Evolutionary conservation across 2,329 filamentous ascomycete genomes (phyloP).

Genomic region (Xylaria sp.): DNA sequence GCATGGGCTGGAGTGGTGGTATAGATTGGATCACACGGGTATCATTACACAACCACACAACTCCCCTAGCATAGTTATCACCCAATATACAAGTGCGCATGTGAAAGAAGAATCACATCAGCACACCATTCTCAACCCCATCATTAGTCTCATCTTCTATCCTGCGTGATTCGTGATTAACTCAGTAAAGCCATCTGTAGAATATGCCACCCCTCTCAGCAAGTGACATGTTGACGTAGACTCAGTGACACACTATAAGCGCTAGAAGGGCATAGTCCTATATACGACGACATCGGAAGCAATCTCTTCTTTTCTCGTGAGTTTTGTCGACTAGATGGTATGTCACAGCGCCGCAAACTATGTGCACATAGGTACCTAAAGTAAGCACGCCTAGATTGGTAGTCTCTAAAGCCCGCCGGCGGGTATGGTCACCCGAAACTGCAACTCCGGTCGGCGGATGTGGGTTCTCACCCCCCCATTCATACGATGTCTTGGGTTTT

Average conservation of each 20-base stretch:
- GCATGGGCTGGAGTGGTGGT: background rate
- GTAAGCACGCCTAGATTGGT: background rate
- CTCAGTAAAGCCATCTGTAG: background rate
- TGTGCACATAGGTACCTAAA: background rate
- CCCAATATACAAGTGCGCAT: background rate
- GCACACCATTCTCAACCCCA: background rate
- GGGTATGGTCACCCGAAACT: slow-evolving; percentile 13
- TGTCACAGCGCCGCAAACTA: background rate
- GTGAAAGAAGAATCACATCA: background rate
- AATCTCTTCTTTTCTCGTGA: background rate
- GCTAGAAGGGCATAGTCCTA: no score
- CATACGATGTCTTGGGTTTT: background rate
- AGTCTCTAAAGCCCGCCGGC: background rate
- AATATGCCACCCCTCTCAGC: background rate
- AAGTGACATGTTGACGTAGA: background rate
- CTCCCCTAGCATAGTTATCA: background rate
- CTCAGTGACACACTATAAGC: background rate
- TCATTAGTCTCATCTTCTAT: background rate
- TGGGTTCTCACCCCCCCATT: slow-evolving; percentile 6
- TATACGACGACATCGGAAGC: no score
- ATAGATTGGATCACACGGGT: background rate
- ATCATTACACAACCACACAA: background rate
- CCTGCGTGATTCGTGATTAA: background rate
- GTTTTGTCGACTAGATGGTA: background rate
- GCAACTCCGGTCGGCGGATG: slow-evolving; percentile 24